Base-by-base conservation (phyloP, 23 red algal genomes). In the Pyropia yezoensis region DNA sequence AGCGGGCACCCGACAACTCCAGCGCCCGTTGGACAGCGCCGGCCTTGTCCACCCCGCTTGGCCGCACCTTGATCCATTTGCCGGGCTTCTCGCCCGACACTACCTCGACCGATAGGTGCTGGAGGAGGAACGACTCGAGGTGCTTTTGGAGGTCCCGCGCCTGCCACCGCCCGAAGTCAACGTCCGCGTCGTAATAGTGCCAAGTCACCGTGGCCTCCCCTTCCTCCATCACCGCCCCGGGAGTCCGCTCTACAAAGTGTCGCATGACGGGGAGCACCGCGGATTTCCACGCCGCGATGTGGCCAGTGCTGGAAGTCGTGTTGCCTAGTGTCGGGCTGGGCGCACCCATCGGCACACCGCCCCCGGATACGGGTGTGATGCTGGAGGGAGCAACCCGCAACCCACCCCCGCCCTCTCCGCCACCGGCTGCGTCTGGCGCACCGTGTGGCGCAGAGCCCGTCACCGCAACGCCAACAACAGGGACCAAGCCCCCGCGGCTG, bases 111-210 rank as follows among this genome's bases (percentile, higher is more conserved):
- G 65, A 66, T 26, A 81, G 56, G 16, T 74, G 52, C 53, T 75
- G 72, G 20, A 71, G 52, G 18, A 82, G 58, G 51, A 84, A 76
- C 3, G 61, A 78, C 56, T 86, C 89, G n/a, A 95, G 73, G 32
- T 95, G 80, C 58, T 95, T 74, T 27, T 79, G 77, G 4, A 95
- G 69, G 54, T 95, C 80, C 22, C 79, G 34, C 27, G 89, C 73
- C 69, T 95, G 89, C 79, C 79, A 95, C 18, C 76, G 29, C 54
- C 89, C 89, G 68, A 87, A 95, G 52, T 95, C 89, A 21, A 67
- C 62, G 62, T 95, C 89, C 8, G 89, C 66, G 33, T 95, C 89
- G 29, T 65, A 65, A 61, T 80, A 95, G 65, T 95, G 83, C 89
- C 89, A 95, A 14, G 81, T 86, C 17, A 95, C 53, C 25, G 82